Evolutionary conservation across 164 flowering plant genomes (phyloP).

Genomic region (Liquidambar formosana): DNA sequence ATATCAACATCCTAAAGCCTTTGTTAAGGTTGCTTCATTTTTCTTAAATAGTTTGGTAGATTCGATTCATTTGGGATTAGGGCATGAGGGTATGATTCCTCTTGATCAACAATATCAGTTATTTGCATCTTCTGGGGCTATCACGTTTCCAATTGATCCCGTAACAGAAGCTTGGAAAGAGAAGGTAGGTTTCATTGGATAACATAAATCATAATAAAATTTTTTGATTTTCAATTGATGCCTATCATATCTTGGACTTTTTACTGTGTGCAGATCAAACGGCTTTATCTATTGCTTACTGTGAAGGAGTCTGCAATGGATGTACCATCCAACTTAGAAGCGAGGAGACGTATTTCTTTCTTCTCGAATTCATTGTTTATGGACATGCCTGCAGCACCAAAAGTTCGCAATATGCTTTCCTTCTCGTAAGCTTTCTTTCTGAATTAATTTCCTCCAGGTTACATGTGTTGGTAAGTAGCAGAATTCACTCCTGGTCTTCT

Average conservation of each 20-base stretch:
- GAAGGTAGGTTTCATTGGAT: slow-evolving; percentile 43
- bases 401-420: slow-evolving; percentile 98
- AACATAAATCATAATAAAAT: neutral
- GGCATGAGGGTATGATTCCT: slow-evolving; percentile 57
- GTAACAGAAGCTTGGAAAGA: slow-evolving; percentile 89
- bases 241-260: neutral
- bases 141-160: slow-evolving; percentile 62
- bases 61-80: slow-evolving; percentile 69
- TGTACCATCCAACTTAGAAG: slow-evolving; percentile 94
- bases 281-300: slow-evolving; percentile 78
- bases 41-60: slow-evolving; percentile 57
- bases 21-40: slow-evolving; percentile 5
- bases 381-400: slow-evolving; percentile 97
- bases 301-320: slow-evolving; percentile 99
- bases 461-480: neutral
- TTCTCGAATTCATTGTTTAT: slow-evolving; percentile 94
- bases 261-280: slow-evolving; percentile 62
- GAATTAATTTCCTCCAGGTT: neutral
- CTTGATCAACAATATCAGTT: slow-evolving; percentile 68
- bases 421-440: slow-evolving; percentile 70
- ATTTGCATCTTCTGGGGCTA: slow-evolving; percentile 84
- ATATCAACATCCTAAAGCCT: neutral
- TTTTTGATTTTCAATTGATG: neutral
- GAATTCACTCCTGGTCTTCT: neutral
- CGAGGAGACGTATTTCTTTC: slow-evolving; percentile 91